Evolutionary conservation across 768 basidiomycete genomes (phyloP).

Genomic region (Myochromella boudieri): DNA sequence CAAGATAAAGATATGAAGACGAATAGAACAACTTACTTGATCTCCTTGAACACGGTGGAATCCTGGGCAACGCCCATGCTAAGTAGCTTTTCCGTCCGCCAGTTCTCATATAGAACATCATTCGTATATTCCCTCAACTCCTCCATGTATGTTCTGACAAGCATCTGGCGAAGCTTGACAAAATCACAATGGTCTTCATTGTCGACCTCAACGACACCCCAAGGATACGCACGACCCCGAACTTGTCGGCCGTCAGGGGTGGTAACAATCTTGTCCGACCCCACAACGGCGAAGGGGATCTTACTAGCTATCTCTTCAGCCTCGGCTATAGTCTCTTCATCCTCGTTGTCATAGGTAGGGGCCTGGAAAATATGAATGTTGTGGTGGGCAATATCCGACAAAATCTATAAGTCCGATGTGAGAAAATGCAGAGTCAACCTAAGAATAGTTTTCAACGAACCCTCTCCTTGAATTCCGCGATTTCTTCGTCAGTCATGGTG

Average conservation of each 20-base stretch:
- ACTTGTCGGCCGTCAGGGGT: conserved; percentile 90
- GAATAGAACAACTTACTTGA: conserved; percentile 71
- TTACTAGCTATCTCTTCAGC: conserved; percentile 98
- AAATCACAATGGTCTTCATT: conserved; percentile 99
- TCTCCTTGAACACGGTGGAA: conserved; percentile 96
- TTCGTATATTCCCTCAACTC: conserved; percentile 97
- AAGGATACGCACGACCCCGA: conserved; percentile 94
- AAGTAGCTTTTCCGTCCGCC: conserved; percentile 93
- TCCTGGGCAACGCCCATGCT: conserved; percentile 99
- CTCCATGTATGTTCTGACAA: conserved; percentile 99
- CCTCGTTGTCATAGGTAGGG: conserved; percentile 96
- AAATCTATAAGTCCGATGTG: conserved; percentile 51
- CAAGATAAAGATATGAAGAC: conserved; percentile 16
- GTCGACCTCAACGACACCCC: conserved; percentile 99
- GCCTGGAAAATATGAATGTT: conserved; percentile 98
- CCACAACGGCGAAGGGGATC: conserved; percentile 98
- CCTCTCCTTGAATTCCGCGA: conserved; percentile 88
- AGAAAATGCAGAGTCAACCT: conserved; percentile 6
- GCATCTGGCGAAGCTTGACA: conserved; percentile 99
- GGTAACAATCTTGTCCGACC: conserved; percentile 80
- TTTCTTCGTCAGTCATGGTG: conserved; percentile 96
- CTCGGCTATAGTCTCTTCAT: conserved; percentile 97
- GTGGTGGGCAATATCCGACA: conserved; percentile 92
- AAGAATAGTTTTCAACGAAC: conserved; percentile 40
- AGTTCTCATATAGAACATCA: conserved; percentile 95